Base-by-base conservation (phyloP, 768 basidiomycete genomes). In the Boletus subcaerulescens region DNA sequence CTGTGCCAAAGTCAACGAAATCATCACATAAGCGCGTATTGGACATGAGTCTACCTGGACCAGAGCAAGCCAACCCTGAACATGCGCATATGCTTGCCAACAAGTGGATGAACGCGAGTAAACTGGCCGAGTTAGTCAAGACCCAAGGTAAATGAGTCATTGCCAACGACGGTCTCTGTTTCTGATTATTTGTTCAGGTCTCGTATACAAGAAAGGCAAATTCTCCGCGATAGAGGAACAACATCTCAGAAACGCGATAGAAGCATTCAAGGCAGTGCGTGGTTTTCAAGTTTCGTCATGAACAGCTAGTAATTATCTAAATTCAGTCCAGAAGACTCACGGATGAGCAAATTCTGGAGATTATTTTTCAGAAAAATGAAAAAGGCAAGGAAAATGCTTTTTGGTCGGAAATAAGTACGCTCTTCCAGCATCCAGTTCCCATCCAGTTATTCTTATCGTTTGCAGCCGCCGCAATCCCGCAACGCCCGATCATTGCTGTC, bases 161-260 rank as follows among this genome's bases (percentile, higher is more conserved):
- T 20, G 15, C 35, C 38, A 24, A 13, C 38, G 33, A 32, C 20
- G 20, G 26, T 48, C 36, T 31, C 52, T 45, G 14, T 56, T 58
- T 51, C 43, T 24, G 38, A 52, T 42, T 26, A 3, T 24, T 39
- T 38, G 43, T 56, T 22, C 53, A 92, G 90, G 89, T 32, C 80
- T 93, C n/a, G 80, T 89, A 3, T 92, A 90, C 69, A 91, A 87
- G 73, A 91, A 91, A 70, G 91, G 91, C 14, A 92, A 90, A 65
- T 93, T 93, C 63, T 91, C 89, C 24, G 81, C 85, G 0, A 83
- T 84, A 40, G 91, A 93, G 64, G 87, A 85, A 53, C 77, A 83
- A 24, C 85, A 85, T 57, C 69, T 92, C 1, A 77, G 73, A 58
- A 68, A 70, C 14, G 90, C 89, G 8, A 83, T 93, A 35, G 83